A percentile compares a stretch with the other conserved stretches of the same genome.
Evolutionary conservation across 805 yeast species (phyloP).

Genomic region (Cyberlindnera petersonii): DNA sequence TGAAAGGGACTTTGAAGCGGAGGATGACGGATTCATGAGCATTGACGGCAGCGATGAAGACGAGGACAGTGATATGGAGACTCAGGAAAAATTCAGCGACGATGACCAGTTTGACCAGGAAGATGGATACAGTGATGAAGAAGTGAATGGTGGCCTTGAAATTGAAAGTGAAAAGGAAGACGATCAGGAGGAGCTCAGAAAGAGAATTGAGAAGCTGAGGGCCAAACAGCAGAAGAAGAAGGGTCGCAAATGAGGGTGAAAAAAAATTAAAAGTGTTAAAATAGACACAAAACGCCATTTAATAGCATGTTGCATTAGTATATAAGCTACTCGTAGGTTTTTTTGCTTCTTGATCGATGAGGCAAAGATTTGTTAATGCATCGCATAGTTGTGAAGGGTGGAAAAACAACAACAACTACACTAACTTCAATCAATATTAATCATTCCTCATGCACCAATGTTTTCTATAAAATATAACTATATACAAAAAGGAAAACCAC

Average conservation of each 20-base stretch:
- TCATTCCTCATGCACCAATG: too few relatives aligned
- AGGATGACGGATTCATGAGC: constrained; percentile 31
- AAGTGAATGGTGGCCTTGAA: constrained; percentile 23
- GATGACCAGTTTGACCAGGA: constrained; percentile 30
- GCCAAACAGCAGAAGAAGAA: constrained; percentile 24
- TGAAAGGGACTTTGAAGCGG: constrained; percentile 26
- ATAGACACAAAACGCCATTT: neutral
- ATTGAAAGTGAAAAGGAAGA: constrained; percentile 24
- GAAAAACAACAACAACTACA: too few relatives aligned
- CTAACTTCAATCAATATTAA: too few relatives aligned
- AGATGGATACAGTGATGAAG: constrained; percentile 33
- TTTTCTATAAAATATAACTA: neutral
- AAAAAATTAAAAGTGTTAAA: neutral
- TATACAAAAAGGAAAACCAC: too few relatives aligned
- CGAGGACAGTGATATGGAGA: constrained; percentile 24
- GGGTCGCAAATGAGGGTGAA: constrained; percentile 6
- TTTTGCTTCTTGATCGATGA: too few relatives aligned
- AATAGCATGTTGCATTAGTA: neutral
- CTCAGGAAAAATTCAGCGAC: constrained; percentile 11
- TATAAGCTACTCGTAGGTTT: too few relatives aligned
- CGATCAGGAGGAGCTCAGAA: constrained; percentile 23
- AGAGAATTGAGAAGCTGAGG: constrained; percentile 23
- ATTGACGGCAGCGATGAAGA: constrained; percentile 26
- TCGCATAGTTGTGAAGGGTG: too few relatives aligned
- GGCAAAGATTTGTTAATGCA: too few relatives aligned